Evolutionary conservation across 1,284 basidiomycete genomes (phyloP).

Genomic region (Vanrija sp.): DNA sequence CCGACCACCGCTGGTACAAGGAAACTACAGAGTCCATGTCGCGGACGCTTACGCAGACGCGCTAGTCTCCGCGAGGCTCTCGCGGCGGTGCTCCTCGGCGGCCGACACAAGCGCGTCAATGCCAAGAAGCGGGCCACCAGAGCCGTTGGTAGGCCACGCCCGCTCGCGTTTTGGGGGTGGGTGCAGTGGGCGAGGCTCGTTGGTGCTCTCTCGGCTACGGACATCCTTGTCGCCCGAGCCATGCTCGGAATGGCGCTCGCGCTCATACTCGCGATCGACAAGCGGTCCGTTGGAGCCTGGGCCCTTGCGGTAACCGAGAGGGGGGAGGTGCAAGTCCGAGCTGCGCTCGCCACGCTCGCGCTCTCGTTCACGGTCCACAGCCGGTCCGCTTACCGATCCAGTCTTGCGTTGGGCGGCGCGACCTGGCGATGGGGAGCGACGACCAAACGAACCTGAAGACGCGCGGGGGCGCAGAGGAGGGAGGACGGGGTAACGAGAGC

Average conservation of each 20-base stretch:
- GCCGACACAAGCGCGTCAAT: slow-evolving; percentile 43
- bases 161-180: slow-evolving; percentile 10
- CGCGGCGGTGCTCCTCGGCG: slow-evolving; percentile 34
- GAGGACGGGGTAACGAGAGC: slow-evolving; percentile 17
- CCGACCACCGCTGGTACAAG: no score
- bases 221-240: not conserved
- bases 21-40: no score
- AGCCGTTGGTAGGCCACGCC: slow-evolving; percentile 2
- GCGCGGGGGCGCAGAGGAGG: slow-evolving; percentile 24
- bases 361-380: no score
- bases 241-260: slow-evolving; percentile 1
- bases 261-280: slow-evolving; percentile 3
- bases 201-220: not conserved
- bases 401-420: not conserved
- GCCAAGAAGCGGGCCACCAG: slow-evolving; percentile 22
- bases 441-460: not conserved
- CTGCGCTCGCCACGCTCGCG: no score
- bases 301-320: not conserved
- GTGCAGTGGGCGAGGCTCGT: slow-evolving; percentile 9
- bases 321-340: not conserved
- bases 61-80: slow-evolving; percentile 16
- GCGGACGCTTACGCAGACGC: not conserved
- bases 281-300: not conserved
- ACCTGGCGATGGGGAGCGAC: slow-evolving; percentile 11
- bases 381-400: not conserved